Conservation (phyloP, 2,329 filamentous ascomycete genomes). For the Curvularia hawaiiensis region DNA sequence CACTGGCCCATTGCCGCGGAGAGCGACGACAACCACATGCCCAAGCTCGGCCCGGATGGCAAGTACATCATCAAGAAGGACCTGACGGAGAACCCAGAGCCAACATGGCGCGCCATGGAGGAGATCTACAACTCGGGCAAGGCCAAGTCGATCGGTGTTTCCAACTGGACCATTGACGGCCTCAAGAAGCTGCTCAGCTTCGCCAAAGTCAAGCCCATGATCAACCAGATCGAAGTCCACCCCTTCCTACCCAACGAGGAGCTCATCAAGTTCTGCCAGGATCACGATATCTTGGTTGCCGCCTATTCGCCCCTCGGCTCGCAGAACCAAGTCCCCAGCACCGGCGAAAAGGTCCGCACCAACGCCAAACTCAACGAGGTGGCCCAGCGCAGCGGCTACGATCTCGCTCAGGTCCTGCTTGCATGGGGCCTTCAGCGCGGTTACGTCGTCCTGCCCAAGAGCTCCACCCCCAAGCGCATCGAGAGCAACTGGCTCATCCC, state of each 20-base stretch:
- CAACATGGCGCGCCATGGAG: constrained; percentile 72
- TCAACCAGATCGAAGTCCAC: constrained; percentile 78
- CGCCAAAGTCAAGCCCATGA: constrained; percentile 69
- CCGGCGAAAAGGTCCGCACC: constrained; percentile 71
- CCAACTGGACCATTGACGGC: constrained; percentile 71
- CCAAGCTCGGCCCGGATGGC: constrained; percentile 60
- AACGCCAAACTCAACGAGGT: constrained; percentile 70
- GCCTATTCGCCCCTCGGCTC: constrained; percentile 73
- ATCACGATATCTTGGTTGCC: constrained; percentile 64
- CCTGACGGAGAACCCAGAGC: constrained; percentile 69
- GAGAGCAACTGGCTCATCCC: constrained; percentile 69
- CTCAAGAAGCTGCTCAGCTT: constrained; percentile 70
- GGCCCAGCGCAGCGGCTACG: constrained; percentile 74
- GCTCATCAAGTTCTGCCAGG: constrained; percentile 62
- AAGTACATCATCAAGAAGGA: constrained; percentile 68
- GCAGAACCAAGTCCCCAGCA: constrained; percentile 71
- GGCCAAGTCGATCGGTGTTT: constrained; percentile 71
- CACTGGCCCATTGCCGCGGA: constrained; percentile 63
- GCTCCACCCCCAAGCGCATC: constrained; percentile 48
- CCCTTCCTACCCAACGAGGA: constrained; percentile 72
- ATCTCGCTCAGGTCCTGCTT: constrained; percentile 79
- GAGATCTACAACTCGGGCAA: constrained; percentile 64
- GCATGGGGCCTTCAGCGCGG: constrained; percentile 82
- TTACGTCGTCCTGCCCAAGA: constrained; percentile 50
- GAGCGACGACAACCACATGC: constrained; percentile 58